These are phyloP conservation scores for Firmiana major DNA, from an alignment of 345 rosid species.

Conservation along the genomic window DNA sequence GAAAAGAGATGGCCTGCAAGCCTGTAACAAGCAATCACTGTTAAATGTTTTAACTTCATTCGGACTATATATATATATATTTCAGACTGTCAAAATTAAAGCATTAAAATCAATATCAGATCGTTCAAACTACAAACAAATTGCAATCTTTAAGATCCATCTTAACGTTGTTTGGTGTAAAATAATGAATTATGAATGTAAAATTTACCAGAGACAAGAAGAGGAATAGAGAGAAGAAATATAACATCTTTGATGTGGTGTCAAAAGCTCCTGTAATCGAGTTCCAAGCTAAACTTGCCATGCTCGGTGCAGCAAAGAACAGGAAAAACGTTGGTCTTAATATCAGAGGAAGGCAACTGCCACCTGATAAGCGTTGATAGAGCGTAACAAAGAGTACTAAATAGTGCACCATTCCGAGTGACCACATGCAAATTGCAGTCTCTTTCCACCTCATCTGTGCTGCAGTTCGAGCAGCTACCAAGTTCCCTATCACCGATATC, in stretches of 20 bases:
- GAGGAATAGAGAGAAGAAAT: constrained; percentile 57
- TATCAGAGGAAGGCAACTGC: constrained; percentile 34
- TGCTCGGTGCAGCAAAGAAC: constrained; percentile 72
- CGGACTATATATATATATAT: neutral
- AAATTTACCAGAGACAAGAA: constrained; percentile 44
- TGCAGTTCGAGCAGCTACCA: constrained; percentile 52
- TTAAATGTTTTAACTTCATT: neutral
- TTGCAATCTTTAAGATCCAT: neutral
- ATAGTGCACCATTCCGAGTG: constrained; percentile 63
- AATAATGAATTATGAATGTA: neutral
- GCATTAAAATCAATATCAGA: neutral
- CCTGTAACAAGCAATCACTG: constrained; percentile 26
- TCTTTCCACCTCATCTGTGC: constrained; percentile 61
- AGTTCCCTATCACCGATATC: constrained; percentile 58
- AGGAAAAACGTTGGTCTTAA: constrained; percentile 62
- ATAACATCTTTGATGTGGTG: constrained; percentile 46
- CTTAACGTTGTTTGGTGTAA: neutral
- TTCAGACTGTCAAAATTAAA: neutral
- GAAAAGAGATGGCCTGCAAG: constrained; percentile 49
- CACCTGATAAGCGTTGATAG: constrained; percentile 54
- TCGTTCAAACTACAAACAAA: neutral
- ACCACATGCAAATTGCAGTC: constrained; percentile 54
- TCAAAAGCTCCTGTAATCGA: constrained; percentile 55
- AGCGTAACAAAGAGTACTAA: constrained; percentile 69
- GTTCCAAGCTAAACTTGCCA: constrained; percentile 61